Evolutionary conservation across 371 early-diverging fungal species (phyloP).

Genomic region (Apophysomyces variabilis): DNA sequence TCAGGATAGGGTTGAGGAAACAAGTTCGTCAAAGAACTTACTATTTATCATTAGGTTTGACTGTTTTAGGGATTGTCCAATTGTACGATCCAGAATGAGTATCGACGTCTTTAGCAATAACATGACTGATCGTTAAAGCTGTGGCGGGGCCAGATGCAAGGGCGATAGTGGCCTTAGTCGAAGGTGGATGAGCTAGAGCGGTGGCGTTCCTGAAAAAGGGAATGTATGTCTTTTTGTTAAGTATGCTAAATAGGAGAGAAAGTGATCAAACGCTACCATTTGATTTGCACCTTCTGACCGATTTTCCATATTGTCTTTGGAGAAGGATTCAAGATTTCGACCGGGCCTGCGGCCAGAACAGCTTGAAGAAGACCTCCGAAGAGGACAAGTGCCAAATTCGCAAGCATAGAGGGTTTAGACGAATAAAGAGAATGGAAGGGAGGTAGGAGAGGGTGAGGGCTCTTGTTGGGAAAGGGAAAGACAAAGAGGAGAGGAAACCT

Average conservation of each 20-base stretch:
- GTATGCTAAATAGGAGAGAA: constrained; percentile 1
- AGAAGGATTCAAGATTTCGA: constrained; percentile 29
- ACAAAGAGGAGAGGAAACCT: not conserved
- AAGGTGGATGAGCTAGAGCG: not conserved
- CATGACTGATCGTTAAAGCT: constrained; percentile 35
- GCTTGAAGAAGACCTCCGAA: constrained; percentile 17
- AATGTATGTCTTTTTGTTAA: constrained; percentile 9
- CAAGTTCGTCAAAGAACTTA: constrained; percentile 12
- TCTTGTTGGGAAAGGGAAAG: too few species aligned
- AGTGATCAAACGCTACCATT: constrained; percentile 29
- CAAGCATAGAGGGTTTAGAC: too few species aligned
- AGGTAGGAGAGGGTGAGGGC: too few species aligned
- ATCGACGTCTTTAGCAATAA: constrained; percentile 41
- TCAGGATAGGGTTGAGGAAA: not conserved
- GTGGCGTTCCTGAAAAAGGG: constrained; percentile 10
- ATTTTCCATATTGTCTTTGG: constrained; percentile 33
- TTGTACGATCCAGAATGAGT: constrained; percentile 36
- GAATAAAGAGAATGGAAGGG: too few species aligned
- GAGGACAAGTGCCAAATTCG: too few species aligned
- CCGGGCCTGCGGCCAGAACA: constrained; percentile 23
- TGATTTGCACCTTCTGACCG: constrained; percentile 44
- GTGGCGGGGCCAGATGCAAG: constrained; percentile 51
- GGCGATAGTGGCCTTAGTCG: constrained; percentile 32
- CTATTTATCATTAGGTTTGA: constrained; percentile 45
- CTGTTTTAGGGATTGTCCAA: constrained; percentile 41